These are phyloP conservation scores for Ottelia alismoides DNA, from an alignment of 106 monocot species.

Conservation along the genomic window DNA sequence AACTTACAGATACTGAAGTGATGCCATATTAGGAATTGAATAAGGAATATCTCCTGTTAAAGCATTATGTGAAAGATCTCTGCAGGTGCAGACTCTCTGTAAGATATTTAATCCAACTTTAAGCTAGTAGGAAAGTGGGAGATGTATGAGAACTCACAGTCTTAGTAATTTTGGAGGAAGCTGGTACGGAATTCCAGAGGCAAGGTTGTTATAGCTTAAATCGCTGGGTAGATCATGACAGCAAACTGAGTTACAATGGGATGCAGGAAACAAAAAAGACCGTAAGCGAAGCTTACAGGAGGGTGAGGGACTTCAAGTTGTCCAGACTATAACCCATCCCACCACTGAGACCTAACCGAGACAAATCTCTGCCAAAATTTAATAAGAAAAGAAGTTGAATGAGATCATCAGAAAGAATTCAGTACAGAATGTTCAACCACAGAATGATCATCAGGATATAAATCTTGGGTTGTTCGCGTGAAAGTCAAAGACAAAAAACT, in stretches of 20 bases:
- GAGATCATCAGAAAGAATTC: neutral
- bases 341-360: constrained; percentile 10
- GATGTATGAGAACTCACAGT: constrained; percentile 7
- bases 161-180: constrained; percentile 9
- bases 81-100: neutral
- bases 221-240: constrained; percentile 3
- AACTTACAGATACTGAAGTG: constrained; percentile 9
- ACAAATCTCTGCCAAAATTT: constrained; percentile 4
- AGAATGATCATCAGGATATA: too few species aligned
- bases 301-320: neutral
- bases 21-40: constrained; percentile 8
- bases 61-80: constrained; percentile 2
- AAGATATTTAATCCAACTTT: too few species aligned
- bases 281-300: constrained; percentile 3
- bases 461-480: too few species aligned
- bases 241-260: neutral
- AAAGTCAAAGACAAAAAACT: too few species aligned
- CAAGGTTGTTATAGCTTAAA: constrained; percentile 12
- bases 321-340: constrained; percentile 2
- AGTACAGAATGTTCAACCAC: neutral
- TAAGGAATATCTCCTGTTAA: constrained; percentile 9
- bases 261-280: too few species aligned
- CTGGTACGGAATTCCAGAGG: constrained; percentile 3
- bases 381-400: neutral
- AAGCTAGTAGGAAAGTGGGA: too few species aligned